Evolutionary conservation across 1,139 yeast species (phyloP).

Genomic region (Kodamaea derodonti): DNA sequence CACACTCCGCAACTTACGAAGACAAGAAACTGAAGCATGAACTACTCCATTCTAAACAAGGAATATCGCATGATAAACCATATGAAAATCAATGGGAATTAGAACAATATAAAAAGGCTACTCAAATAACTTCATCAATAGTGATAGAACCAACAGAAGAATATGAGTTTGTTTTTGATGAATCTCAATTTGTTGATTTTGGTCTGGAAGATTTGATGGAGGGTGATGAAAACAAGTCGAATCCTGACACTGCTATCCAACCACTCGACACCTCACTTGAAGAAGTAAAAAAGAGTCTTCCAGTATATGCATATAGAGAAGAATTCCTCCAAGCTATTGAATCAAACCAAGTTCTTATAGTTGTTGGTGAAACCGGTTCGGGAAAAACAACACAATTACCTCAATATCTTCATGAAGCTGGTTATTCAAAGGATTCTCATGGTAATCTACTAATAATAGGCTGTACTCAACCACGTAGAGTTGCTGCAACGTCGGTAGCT

Average conservation of each 20-base stretch:
- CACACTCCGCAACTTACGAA: neutral
- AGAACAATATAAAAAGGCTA: constrained; percentile 55
- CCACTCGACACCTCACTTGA: constrained; percentile 5
- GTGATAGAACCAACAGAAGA: constrained; percentile 46
- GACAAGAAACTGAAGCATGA: constrained; percentile 49
- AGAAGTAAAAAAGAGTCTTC: constrained; percentile 60
- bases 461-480: constrained; percentile 94
- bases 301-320: constrained; percentile 66
- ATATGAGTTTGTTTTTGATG: constrained; percentile 84
- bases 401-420: constrained; percentile 81
- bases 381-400: constrained; percentile 97
- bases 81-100: constrained; percentile 61
- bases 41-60: constrained; percentile 31
- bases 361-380: constrained; percentile 97
- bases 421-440: constrained; percentile 50
- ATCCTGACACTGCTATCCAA: constrained; percentile 6
- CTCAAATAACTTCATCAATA: constrained; percentile 17
- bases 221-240: constrained; percentile 22
- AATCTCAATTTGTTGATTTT: constrained; percentile 68
- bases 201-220: constrained; percentile 32
- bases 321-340: constrained; percentile 60
- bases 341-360: constrained; percentile 70
- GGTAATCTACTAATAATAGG: constrained; percentile 52
- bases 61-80: constrained; percentile 14
- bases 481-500: constrained; percentile 94